Evolutionary conservation across 2,329 filamentous ascomycete genomes (phyloP).

Genomic region (Fusarium beomiforme): DNA sequence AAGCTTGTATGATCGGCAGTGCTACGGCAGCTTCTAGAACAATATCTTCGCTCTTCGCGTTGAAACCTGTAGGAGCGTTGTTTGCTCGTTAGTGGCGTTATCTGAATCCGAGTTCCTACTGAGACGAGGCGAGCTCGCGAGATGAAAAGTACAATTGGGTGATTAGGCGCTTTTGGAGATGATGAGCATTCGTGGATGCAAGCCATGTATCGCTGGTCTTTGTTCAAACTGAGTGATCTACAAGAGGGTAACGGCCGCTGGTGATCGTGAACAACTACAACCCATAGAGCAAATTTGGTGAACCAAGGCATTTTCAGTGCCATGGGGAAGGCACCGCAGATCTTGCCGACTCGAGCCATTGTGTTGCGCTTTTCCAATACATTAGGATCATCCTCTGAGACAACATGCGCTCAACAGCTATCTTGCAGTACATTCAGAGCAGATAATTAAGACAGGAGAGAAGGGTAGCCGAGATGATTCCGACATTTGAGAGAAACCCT

Average conservation of each 20-base stretch:
- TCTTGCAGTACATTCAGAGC: background rate
- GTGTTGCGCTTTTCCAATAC: background rate
- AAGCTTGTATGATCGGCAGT: background rate
- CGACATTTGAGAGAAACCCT: too few relatives aligned
- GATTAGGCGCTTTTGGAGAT: background rate
- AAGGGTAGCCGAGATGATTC: too few relatives aligned
- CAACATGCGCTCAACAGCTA: background rate
- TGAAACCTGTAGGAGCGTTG: background rate
- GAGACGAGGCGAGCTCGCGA: background rate
- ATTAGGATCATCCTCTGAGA: background rate
- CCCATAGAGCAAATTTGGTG: background rate
- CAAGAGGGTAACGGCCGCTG: background rate
- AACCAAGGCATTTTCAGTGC: background rate
- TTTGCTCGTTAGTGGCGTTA: background rate
- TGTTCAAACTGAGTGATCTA: background rate
- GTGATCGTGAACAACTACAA: background rate
- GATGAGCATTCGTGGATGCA: too few relatives aligned
- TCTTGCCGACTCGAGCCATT: background rate
- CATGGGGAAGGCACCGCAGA: background rate
- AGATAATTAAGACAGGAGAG: too few relatives aligned
- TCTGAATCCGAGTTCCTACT: background rate
- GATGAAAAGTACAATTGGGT: background rate
- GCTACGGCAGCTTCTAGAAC: background rate
- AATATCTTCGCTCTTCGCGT: constrained; percentile 2
- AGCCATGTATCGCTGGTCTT: background rate